Percentiles rank a stretch among this genome's conserved stretches.
Conservation (phyloP, 768 basidiomycete genomes). For the Hirschioporus abietinus region DNA sequence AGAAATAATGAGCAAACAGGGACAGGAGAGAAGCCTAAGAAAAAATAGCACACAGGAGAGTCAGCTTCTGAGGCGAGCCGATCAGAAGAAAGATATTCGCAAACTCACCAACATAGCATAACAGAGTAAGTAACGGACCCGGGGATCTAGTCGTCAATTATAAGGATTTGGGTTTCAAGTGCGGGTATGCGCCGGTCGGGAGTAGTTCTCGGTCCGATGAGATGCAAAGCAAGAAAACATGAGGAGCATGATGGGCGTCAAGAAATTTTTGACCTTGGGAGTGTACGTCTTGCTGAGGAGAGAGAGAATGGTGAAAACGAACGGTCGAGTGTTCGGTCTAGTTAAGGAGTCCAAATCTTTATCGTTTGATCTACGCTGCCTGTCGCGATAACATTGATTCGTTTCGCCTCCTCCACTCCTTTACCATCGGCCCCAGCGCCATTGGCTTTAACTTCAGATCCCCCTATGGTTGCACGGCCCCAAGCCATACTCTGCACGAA, state of each 20-base stretch:
- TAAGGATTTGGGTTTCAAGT: neutral
- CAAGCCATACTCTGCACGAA: conserved; percentile 80
- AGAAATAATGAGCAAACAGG: neutral
- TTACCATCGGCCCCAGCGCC: conserved; percentile 28
- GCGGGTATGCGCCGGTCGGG: neutral
- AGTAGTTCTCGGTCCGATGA: neutral
- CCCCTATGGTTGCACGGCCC: conserved; percentile 51
- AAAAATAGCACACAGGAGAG: neutral
- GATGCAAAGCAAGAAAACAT: neutral
- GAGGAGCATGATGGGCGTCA: neutral
- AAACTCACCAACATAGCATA: neutral
- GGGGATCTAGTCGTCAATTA: neutral
- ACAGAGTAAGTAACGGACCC: neutral
- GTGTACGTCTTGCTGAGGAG: neutral
- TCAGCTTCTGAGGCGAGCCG: neutral
- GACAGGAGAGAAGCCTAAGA: neutral
- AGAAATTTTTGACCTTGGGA: neutral
- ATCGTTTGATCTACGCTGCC: conserved; percentile 64
- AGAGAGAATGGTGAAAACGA: neutral
- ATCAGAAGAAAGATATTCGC: neutral
- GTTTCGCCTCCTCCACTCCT: conserved; percentile 41
- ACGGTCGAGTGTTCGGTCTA: neutral
- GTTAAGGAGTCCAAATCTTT: conserved; percentile 57
- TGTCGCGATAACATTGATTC: conserved; percentile 65
- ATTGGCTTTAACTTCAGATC: conserved; percentile 32